These are phyloP conservation scores for Fusarium illudens DNA, from an alignment of 2,329 filamentous ascomycete species.

Conservation along the genomic window DNA sequence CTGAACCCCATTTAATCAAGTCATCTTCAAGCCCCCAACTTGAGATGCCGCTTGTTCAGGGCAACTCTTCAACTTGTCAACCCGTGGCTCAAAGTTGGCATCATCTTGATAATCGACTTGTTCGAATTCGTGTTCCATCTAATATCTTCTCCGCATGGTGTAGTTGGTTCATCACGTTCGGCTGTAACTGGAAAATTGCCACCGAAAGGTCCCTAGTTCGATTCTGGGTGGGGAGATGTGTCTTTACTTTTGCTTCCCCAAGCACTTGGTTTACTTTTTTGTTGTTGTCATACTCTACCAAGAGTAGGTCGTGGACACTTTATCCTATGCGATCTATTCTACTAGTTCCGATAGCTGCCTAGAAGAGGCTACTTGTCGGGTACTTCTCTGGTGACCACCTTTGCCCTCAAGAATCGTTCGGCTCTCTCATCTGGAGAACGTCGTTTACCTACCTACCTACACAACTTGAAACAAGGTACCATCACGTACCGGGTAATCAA, in stretches of 20 bases:
- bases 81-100: not conserved
- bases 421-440: too few relatives aligned
- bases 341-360: too few relatives aligned
- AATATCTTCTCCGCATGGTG: slow-evolving; percentile 13
- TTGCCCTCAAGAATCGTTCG: too few relatives aligned
- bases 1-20: not conserved
- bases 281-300: not conserved
- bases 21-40: not conserved
- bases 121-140: not conserved
- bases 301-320: too few relatives aligned
- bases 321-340: too few relatives aligned
- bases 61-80: not conserved
- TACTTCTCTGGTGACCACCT: not conserved
- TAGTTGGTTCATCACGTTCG: slow-evolving; percentile 17
- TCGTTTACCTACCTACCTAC: too few relatives aligned
- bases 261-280: not conserved
- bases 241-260: not conserved
- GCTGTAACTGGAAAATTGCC: slow-evolving; percentile 10
- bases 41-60: too few relatives aligned
- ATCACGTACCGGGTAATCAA: not conserved
- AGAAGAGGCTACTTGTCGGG: not conserved
- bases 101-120: not conserved
- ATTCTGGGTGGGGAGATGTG: slow-evolving; percentile 9
- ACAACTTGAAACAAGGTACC: too few relatives aligned
- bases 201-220: slow-evolving; percentile 19